phyloP scores from a whole-genome alignment of 2,329 filamentous ascomycete species.

The Stemphylium lycopersici region DNA sequence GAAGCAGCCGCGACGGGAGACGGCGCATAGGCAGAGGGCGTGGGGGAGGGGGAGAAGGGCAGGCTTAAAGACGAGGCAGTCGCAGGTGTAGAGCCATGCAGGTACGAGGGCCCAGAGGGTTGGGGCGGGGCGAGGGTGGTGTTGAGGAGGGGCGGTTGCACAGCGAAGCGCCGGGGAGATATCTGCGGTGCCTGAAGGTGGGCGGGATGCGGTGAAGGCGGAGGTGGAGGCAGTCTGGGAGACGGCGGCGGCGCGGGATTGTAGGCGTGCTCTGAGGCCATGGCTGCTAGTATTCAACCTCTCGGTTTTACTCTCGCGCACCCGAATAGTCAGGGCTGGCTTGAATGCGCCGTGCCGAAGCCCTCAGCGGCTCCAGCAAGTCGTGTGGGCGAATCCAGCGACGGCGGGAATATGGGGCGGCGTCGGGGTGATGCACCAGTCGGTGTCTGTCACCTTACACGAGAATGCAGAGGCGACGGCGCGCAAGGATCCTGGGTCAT shows the following conservation, averaged over 20 bases:
- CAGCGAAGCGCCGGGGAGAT: conserved; percentile 45
- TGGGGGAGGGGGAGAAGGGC: conserved; percentile 46
- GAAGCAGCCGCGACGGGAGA: conserved; percentile 39
- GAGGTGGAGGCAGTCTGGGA: conserved; percentile 24
- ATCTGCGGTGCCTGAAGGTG: conserved; percentile 30
- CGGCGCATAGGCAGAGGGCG: conserved; percentile 42
- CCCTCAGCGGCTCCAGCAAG: conserved; percentile 43
- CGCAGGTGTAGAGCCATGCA: conserved; percentile 47
- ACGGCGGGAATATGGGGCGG: conserved; percentile 17
- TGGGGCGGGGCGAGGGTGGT: conserved; percentile 49
- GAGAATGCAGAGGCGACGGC: conserved; percentile 8
- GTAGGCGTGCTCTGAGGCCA: conserved; percentile 17
- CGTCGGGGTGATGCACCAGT: conserved; percentile 14
- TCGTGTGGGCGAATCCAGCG: conserved; percentile 28
- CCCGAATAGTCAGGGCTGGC: conserved; percentile 20
- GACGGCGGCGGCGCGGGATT: conserved; percentile 26
- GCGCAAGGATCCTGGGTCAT: conserved; percentile 16
- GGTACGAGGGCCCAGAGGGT: conserved; percentile 25
- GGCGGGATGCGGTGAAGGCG: conserved; percentile 22
- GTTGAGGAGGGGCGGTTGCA: conserved; percentile 51
- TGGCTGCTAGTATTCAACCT: conserved; percentile 17
- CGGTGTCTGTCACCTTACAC: conserved; percentile 26
- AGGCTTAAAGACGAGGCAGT: conserved; percentile 47
- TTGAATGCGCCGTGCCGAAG: conserved; percentile 27
- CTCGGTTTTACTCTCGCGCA: not conserved